A percentile compares a stretch with the other conserved stretches of the same genome.
Evolutionary conservation across 768 basidiomycete species (phyloP).

Genomic region (Amanita molliuscula): DNA sequence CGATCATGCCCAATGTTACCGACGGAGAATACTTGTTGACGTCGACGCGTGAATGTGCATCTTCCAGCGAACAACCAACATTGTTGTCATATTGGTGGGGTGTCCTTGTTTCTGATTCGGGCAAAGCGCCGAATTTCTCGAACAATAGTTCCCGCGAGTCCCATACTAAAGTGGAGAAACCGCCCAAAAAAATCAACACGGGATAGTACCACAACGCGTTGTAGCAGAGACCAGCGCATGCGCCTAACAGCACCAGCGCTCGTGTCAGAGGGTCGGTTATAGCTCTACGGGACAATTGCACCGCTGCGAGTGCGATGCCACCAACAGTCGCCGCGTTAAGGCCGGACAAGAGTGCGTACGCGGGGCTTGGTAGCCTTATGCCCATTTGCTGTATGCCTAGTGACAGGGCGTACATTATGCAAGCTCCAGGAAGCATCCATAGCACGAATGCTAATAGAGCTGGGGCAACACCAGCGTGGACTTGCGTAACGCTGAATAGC

Average conservation of each 20-base stretch:
- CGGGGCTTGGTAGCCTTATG: constrained; percentile 30
- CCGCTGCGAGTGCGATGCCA: constrained; percentile 39
- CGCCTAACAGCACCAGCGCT: constrained; percentile 29
- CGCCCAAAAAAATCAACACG: constrained; percentile 30
- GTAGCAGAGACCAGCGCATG: constrained; percentile 38
- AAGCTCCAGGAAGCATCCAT: constrained; percentile 37
- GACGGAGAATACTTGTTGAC: constrained; percentile 2
- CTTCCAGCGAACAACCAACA: neutral
- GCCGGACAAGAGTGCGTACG: constrained; percentile 41
- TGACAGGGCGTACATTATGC: constrained; percentile 35
- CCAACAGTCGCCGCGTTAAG: constrained; percentile 47
- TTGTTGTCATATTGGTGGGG: too few relatives aligned
- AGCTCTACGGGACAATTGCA: constrained; percentile 32
- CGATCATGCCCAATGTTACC: neutral
- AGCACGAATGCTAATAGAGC: constrained; percentile 31
- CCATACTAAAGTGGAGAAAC: constrained; percentile 27
- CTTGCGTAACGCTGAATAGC: constrained; percentile 33
- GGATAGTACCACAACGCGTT: constrained; percentile 45
- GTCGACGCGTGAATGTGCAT: neutral
- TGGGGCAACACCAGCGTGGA: constrained; percentile 30
- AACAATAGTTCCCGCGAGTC: constrained; percentile 15
- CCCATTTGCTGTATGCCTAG: constrained; percentile 32
- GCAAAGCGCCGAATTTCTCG: neutral
- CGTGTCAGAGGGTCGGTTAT: constrained; percentile 35
- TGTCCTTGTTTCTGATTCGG: too few relatives aligned